Evolutionary conservation across 2,329 filamentous ascomycete genomes (phyloP).

Genomic region (Setomelanomma holmii): DNA sequence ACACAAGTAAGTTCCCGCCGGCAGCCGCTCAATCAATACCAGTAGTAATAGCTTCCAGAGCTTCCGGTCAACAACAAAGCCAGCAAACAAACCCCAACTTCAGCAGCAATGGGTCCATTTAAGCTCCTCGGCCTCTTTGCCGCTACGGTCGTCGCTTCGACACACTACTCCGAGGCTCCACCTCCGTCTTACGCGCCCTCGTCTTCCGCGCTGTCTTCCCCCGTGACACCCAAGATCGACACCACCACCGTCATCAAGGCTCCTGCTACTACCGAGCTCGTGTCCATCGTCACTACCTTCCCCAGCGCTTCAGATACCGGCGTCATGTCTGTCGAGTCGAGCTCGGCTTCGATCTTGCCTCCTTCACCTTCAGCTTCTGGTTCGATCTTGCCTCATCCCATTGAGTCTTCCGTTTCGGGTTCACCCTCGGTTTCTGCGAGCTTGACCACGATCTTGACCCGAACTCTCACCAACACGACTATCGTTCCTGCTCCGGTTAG

Average conservation of each 20-base stretch:
- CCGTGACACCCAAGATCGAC: too few relatives aligned
- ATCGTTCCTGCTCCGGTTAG: too few relatives aligned
- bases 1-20: too few relatives aligned
- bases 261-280: not conserved
- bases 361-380: too few relatives aligned
- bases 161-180: not conserved
- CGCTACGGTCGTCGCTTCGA: not conserved
- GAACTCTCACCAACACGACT: too few relatives aligned
- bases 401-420: not conserved
- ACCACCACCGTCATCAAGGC: not conserved
- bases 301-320: not conserved
- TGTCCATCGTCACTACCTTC: not conserved
- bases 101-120: conserved; percentile 1
- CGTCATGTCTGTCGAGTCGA: not conserved
- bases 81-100: not conserved
- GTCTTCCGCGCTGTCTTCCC: too few relatives aligned
- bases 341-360: not conserved
- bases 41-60: not conserved
- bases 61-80: too few relatives aligned
- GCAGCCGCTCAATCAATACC: not conserved
- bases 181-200: too few relatives aligned
- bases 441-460: not conserved
- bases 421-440: not conserved
- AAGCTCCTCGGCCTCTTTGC: not conserved
- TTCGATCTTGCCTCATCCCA: not conserved